Conservation (phyloP, 805 yeast genomes). For the Priceomyces medius region DNA sequence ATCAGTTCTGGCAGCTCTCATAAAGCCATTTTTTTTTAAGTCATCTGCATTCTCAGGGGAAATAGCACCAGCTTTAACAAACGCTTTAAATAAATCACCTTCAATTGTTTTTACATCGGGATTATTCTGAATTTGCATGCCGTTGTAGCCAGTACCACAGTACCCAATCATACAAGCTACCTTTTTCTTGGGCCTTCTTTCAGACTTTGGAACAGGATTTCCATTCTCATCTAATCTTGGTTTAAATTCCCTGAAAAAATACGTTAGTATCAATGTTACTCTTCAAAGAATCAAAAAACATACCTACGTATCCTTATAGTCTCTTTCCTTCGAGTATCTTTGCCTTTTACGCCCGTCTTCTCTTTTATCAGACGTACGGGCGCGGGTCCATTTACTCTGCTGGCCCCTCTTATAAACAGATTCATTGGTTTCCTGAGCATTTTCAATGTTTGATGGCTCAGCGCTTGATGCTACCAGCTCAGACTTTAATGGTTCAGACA, state of each 20-base stretch:
- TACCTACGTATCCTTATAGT: constrained; percentile 56
- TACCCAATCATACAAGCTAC: constrained; percentile 91
- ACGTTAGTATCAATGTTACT: constrained; percentile 1
- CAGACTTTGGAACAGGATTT: constrained; percentile 53
- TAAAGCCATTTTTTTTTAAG: constrained; percentile 81
- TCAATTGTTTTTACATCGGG: constrained; percentile 89
- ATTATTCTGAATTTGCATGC: constrained; percentile 80
- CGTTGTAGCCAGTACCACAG: constrained; percentile 95
- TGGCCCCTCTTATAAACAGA: constrained; percentile 43
- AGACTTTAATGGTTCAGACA: constrained; percentile 9
- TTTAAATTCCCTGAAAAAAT: constrained; percentile 27
- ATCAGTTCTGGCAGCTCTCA: constrained; percentile 87
- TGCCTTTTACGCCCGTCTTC: constrained; percentile 21
- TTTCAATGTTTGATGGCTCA: background rate
- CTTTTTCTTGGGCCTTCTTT: constrained; percentile 79
- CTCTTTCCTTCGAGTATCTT: constrained; percentile 21
- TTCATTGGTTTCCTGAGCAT: constrained; percentile 34
- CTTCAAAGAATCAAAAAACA: constrained; percentile 26
- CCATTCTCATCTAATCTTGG: constrained; percentile 62
- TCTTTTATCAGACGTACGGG: constrained; percentile 20
- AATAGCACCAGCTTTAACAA: constrained; percentile 83
- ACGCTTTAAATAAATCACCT: constrained; percentile 81
- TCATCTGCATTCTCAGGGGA: constrained; percentile 85
- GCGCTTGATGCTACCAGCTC: background rate
- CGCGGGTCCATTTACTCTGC: constrained; percentile 29